phyloP scores from a whole-genome alignment of 2,329 filamentous ascomycete genomes.

The Aspergillus hiratsukae region DNA sequence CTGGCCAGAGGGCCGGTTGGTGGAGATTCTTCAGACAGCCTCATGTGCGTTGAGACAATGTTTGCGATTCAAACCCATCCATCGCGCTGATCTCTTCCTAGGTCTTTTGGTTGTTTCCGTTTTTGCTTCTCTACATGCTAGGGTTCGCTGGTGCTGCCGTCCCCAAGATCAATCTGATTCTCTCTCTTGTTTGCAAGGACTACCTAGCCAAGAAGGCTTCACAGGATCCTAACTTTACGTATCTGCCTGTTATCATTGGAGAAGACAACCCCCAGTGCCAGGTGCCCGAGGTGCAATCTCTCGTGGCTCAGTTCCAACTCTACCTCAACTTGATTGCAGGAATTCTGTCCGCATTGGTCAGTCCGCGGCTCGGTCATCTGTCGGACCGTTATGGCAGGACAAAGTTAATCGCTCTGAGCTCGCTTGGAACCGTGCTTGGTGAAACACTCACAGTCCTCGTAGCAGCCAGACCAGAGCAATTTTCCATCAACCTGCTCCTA shows the following conservation, averaged over 20 bases:
- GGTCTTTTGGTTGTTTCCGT: constrained; percentile 79
- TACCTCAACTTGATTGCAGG: constrained; percentile 71
- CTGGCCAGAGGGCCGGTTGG: neutral
- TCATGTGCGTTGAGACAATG: constrained; percentile 38
- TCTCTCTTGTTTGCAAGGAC: constrained; percentile 75
- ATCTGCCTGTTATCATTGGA: constrained; percentile 62
- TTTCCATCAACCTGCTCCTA: constrained; percentile 76
- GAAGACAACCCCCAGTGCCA: constrained; percentile 74
- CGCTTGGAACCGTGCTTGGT: constrained; percentile 66
- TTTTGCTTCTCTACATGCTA: constrained; percentile 75
- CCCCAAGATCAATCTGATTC: constrained; percentile 80
- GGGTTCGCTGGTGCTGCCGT: constrained; percentile 83
- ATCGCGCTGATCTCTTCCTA: constrained; percentile 28
- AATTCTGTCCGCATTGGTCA: constrained; percentile 71
- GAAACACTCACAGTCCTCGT: constrained; percentile 77
- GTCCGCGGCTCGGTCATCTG: constrained; percentile 75
- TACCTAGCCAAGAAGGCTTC: constrained; percentile 69
- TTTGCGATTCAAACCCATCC: neutral
- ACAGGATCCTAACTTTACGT: constrained; percentile 55
- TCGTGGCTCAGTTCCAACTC: constrained; percentile 73
- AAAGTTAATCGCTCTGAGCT: constrained; percentile 66
- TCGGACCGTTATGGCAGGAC: constrained; percentile 85
- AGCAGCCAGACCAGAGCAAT: constrained; percentile 65
- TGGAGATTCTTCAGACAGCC: constrained; percentile 41
- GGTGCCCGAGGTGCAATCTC: constrained; percentile 70